Conservation (phyloP, 129 eudicot species). For the Lactuca sativa region DNA sequence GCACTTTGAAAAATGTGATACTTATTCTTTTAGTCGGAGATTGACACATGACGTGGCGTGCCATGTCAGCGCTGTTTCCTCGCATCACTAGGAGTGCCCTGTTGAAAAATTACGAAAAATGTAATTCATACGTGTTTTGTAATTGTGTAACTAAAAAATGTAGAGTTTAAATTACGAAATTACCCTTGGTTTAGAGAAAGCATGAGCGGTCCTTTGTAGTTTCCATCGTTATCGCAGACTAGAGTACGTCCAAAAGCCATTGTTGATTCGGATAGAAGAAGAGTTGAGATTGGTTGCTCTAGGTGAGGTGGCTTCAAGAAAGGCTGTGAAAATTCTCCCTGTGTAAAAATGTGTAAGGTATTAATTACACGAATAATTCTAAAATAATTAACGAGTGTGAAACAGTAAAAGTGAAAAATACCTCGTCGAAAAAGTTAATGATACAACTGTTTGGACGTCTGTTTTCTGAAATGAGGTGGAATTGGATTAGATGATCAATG, state of each 20-base stretch:
- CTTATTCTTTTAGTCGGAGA: conserved; percentile 70
- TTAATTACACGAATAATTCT: neutral
- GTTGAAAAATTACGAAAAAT: conserved; percentile 2
- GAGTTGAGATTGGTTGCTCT: conserved; percentile 87
- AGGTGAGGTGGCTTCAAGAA: conserved; percentile 94
- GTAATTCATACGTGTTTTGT: neutral
- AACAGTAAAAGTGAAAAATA: conserved; percentile 11
- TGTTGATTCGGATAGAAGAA: conserved; percentile 80
- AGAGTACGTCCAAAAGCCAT: conserved; percentile 95
- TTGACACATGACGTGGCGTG: conserved; percentile 89
- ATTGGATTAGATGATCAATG: conserved; percentile 73
- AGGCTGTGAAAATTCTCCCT: conserved; percentile 98
- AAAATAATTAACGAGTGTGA: neutral
- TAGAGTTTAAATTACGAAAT: conserved; percentile 6
- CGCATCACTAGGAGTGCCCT: conserved; percentile 88
- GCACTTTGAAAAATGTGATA: conserved; percentile 77
- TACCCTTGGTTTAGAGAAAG: conserved; percentile 89
- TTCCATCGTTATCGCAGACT: conserved; percentile 79
- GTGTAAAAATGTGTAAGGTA: neutral
- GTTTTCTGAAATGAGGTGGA: conserved; percentile 81
- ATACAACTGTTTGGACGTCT: conserved; percentile 94
- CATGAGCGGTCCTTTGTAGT: conserved; percentile 89
- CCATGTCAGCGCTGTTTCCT: conserved; percentile 85
- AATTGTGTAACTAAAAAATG: neutral
- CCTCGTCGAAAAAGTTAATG: conserved; percentile 94